Conservation (phyloP, 2,329 filamentous ascomycete species). For the Fusarium nisikadoi region DNA sequence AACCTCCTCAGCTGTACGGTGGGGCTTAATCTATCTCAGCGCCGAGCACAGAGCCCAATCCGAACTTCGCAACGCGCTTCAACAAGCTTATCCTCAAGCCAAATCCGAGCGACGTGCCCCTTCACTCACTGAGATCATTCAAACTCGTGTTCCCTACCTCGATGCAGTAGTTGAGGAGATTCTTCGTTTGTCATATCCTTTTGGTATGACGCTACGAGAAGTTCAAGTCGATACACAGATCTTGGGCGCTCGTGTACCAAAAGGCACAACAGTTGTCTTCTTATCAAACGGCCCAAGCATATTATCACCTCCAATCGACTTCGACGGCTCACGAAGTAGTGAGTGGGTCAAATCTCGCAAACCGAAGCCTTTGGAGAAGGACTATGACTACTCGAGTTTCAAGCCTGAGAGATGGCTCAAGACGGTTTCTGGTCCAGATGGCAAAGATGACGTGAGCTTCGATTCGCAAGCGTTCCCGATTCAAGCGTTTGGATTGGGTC, state of each 20-base stretch:
- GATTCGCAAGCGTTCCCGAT: conserved; percentile 46
- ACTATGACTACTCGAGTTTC: conserved; percentile 6
- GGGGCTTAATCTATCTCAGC: conserved; percentile 25
- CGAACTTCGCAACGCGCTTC: not conserved
- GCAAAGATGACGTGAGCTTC: conserved; percentile 32
- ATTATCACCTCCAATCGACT: conserved; percentile 3
- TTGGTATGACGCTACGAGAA: conserved; percentile 16
- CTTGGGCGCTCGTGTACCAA: conserved; percentile 16
- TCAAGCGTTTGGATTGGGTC: conserved; percentile 50
- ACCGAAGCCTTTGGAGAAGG: not conserved
- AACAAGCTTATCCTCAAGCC: conserved; percentile 4
- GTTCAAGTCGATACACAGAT: conserved; percentile 22
- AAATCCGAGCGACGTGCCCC: conserved; percentile 4
- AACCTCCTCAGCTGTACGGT: conserved; percentile 18
- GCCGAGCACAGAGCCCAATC: conserved; percentile 16
- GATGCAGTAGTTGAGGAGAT: conserved; percentile 28
- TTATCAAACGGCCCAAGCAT: conserved; percentile 20
- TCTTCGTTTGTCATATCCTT: conserved; percentile 12
- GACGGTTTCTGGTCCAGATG: not conserved
- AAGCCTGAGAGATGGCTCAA: conserved; percentile 30
- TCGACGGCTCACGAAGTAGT: conserved; percentile 11
- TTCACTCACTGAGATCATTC: conserved; percentile 13
- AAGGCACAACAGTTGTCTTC: conserved; percentile 24
- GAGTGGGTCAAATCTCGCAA: conserved; percentile 3
- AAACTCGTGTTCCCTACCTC: conserved; percentile 18